Percentiles rank a stretch among this genome's conserved stretches.
Evolutionary conservation across 2,329 filamentous ascomycete genomes (phyloP).

Genomic region (Keithomyces neogunnii): DNA sequence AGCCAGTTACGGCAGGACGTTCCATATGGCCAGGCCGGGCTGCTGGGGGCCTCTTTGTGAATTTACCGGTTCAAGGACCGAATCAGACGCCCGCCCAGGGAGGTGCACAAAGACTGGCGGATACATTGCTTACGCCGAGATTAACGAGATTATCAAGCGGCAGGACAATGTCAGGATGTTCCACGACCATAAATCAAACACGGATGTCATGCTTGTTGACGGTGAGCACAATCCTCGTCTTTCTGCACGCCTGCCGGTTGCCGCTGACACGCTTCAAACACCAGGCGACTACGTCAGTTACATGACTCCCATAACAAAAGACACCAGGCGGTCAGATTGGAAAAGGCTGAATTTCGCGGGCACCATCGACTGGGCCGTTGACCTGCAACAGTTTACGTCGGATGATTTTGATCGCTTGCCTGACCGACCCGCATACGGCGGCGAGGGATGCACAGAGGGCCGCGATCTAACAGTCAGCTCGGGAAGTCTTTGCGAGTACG

Average conservation of each 20-base stretch:
- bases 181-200: not conserved
- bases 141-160: conserved; percentile 7
- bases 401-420: not conserved
- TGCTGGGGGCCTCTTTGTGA: conserved; percentile 15
- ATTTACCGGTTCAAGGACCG: conserved; percentile 10
- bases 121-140: conserved; percentile 18
- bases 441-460: not conserved
- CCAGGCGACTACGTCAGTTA: not conserved
- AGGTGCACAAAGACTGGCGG: conserved; percentile 18
- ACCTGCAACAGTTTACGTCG: conserved; percentile 1
- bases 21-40: conserved; percentile 16
- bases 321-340: not conserved
- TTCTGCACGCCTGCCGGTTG: too few relatives aligned
- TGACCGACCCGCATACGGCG: not conserved
- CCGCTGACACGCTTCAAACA: too few relatives aligned
- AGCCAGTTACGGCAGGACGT: conserved; percentile 18
- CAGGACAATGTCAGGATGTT: not conserved
- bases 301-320: conserved; percentile 1
- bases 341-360: conserved; percentile 3
- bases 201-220: not conserved
- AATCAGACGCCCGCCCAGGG: conserved; percentile 12
- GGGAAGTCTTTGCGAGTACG: not conserved
- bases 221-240: too few relatives aligned
- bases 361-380: conserved; percentile 4
- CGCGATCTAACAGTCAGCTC: not conserved